Conservation (phyloP, 345 rosid genomes). For the Linum trigynum region DNA sequence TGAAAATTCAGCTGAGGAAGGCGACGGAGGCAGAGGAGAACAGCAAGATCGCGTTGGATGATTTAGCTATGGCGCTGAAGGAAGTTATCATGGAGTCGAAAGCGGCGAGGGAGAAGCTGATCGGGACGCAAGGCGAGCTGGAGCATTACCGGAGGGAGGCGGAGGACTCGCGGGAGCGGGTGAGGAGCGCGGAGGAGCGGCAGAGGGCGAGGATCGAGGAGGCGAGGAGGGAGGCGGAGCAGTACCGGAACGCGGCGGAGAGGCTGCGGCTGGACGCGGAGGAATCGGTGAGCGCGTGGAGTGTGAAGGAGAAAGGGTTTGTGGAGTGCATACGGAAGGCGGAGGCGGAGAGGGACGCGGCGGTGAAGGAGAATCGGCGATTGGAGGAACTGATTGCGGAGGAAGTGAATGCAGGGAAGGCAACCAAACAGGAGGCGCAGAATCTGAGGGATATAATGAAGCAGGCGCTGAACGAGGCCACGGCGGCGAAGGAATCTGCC, state of each 20-base stretch:
- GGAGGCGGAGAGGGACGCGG: conserved; percentile 55
- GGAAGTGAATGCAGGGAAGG: conserved; percentile 34
- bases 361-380: conserved; percentile 38
- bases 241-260: conserved; percentile 44
- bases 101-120: conserved; percentile 48
- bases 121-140: conserved; percentile 30
- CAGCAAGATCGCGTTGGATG: conserved; percentile 83
- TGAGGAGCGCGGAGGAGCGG: conserved; percentile 26
- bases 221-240: conserved; percentile 45
- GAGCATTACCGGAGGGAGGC: conserved; percentile 28
- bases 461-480: conserved; percentile 82
- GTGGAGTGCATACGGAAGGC: conserved; percentile 55
- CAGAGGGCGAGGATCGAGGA: conserved; percentile 24
- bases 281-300: conserved; percentile 68
- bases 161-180: conserved; percentile 26
- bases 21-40: conserved; percentile 59
- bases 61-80: conserved; percentile 58
- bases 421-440: conserved; percentile 52
- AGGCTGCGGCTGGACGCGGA: conserved; percentile 70
- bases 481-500: conserved; percentile 78
- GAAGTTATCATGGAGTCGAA: conserved; percentile 63
- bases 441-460: conserved; percentile 70
- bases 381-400: conserved; percentile 37
- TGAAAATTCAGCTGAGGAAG: conserved; percentile 39
- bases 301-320: conserved; percentile 62